These are phyloP conservation scores for Candida xiaguanensis DNA, from an alignment of 805 yeast species.

Conservation along the genomic window DNA sequence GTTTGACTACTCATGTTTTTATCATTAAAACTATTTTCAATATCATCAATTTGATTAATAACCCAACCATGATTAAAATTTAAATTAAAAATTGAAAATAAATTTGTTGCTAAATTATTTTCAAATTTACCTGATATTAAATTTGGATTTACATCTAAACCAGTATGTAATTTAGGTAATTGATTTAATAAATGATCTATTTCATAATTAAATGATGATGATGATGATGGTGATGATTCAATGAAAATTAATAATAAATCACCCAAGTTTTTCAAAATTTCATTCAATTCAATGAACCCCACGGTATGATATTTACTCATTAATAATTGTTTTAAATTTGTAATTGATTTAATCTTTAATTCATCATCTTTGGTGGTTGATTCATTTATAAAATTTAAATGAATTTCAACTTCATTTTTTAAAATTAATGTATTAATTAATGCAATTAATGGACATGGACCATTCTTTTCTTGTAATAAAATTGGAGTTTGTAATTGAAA, in stretches of 20 bases:
- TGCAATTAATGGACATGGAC: constrained; percentile 87
- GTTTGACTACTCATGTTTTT: background rate
- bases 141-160: constrained; percentile 68
- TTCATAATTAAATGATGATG: constrained; percentile 4
- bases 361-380: constrained; percentile 5
- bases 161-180: constrained; percentile 65
- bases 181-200: constrained; percentile 42
- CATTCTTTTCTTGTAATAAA: constrained; percentile 73
- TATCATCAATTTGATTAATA: constrained; percentile 35
- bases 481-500: constrained; percentile 45
- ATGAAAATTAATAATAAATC: constrained; percentile 31
- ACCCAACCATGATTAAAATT: constrained; percentile 84
- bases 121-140: constrained; percentile 52
- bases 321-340: constrained; percentile 16
- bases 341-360: constrained; percentile 12
- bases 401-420: constrained; percentile 29
- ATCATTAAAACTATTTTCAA: constrained; percentile 1
- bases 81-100: constrained; percentile 59
- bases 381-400: constrained; percentile 3
- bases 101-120: constrained; percentile 46
- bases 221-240: constrained; percentile 15
- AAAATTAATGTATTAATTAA: constrained; percentile 66
- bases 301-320: constrained; percentile 8
- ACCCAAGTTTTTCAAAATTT: constrained; percentile 49
- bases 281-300: constrained; percentile 24